Evolutionary conservation across 2,329 filamentous ascomycete genomes (phyloP).

Genomic region (Calonectria pseudoturangicola): DNA sequence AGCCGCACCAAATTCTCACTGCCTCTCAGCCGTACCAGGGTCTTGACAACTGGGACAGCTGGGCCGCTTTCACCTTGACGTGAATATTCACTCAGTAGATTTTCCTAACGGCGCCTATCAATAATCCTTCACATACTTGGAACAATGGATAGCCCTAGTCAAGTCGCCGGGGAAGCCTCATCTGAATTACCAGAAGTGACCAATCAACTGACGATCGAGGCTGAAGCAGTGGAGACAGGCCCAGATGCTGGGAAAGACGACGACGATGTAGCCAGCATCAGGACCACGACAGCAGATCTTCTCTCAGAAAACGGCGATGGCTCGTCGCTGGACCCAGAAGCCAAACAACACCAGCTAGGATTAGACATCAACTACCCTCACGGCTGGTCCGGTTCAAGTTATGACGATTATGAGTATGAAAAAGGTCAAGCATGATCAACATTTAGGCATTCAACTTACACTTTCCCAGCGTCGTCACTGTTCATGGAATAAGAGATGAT

Average conservation of each 20-base stretch:
- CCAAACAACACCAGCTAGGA: not conserved
- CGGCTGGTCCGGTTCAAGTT: not conserved
- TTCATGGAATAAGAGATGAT: not conserved
- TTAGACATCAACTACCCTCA: not conserved
- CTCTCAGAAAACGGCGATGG: not conserved
- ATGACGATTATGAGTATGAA: slow-evolving; percentile 12
- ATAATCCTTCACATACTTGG: not conserved
- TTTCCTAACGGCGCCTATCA: not conserved
- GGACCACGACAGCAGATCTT: not conserved
- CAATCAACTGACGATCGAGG: not conserved
- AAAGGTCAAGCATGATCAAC: not conserved
- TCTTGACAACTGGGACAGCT: not conserved
- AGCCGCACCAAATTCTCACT: no score
- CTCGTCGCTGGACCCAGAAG: not conserved
- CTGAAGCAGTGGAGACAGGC: not conserved
- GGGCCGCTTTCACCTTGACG: not conserved
- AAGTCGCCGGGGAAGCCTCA: not conserved
- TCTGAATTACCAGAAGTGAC: not conserved
- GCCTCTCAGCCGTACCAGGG: not conserved
- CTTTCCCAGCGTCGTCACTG: not conserved
- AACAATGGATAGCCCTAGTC: not conserved
- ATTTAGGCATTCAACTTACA: not conserved
- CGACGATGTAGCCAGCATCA: not conserved
- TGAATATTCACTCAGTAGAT: not conserved
- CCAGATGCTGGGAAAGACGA: not conserved